Base-by-base conservation (phyloP, 192 early-diverging fungal species). In the Bifiguratus adelaidae region DNA sequence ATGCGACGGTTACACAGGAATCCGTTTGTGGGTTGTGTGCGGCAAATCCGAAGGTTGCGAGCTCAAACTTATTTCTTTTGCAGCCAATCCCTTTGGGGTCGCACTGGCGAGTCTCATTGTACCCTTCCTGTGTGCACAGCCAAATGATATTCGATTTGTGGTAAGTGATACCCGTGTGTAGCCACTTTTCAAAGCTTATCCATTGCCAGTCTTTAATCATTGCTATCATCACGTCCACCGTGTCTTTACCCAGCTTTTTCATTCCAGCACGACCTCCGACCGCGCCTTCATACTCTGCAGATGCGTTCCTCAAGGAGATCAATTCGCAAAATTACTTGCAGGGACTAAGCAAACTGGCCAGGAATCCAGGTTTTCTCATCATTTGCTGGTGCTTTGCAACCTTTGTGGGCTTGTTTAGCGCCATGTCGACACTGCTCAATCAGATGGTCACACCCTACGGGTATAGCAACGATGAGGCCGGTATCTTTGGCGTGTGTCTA, bases 401-500 rank as follows among this genome's bases (percentile, higher is more conserved):
- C 27, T 55, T 67, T 47, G 66, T 67, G 26, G 72, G 72, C 22
- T 58, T 75, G 32, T 65, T 68, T 51, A 68, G 61, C 19, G 59
- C 72, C 25, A 52, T 70, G 37, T 68, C 68, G 0, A 63, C 65
- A 3, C 50, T 75, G 2, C 47, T 75, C 44, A 56, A 58, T n/a
- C 56, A 65, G 48, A 71, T 75, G 33, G 55, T 67, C 0, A 38
- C 37, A 0, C 72, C 72, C 3, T 75, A 63, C 47, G 68, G 62
- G 13, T 65, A 71, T 34, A 26, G 30, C 11, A 41, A 60, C 8
- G 59, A 65, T 20, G 70, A 72, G 23, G 65, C 63, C 7, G 78
- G 80, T 8, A 72, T 62, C 28, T 57, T 79, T 48, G 80, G 74
- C 15, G 70, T 67, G 0, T 63, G 66, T 13, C 71, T 70, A 51